Evolutionary conservation across 2,329 filamentous ascomycete species (phyloP), one percentile per base, ranked within the genome.

Genomic region (Zasmidium cellare): DNA sequence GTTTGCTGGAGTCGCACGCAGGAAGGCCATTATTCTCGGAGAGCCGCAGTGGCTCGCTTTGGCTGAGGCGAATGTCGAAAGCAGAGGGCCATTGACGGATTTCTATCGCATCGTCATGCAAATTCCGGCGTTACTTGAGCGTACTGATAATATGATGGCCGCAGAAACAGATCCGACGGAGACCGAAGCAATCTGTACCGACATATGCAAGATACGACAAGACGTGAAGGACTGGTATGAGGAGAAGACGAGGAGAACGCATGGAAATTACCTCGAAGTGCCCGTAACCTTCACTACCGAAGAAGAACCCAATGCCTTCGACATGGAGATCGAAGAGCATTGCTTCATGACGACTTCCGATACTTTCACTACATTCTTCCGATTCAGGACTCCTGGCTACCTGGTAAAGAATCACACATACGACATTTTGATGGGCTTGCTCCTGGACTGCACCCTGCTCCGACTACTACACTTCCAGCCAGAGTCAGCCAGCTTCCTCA

Each of bases 401-500:
- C 31, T 57, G 2, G 46, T 54, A 2, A 52, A 56, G 20, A 54
- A 51, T 22, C 48, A 58, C 19, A 55, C 56, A 7, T 31, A 55
- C n/a, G 20, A 25, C 12, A 49, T 49, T 12, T 19, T 58, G 52
- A 25, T 38, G 41, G 55, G 46, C 44, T 46, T 61, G 31, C 28
- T 58, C 2, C 22, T 58, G 6, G 52, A 61, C 41, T 61, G 59
- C 35, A 53, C 52, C 16, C 22, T 61, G 1, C 54, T 60, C 44
- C 60, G 57, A n/a, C 28, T 60, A 18, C 51, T 62, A n/a, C 51
- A 62, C 45, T 57, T 57, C 44, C 48, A 46, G 11, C 46, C 57
- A 11, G 38, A 9, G 11, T 38, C 50, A 2, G 38, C 49, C 25
- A 35, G 16, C 41, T 53, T 23, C 28, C 28, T 41, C 11, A 9